Conservation (phyloP, 768 basidiomycete species). For the Phylloporus arenicola region DNA sequence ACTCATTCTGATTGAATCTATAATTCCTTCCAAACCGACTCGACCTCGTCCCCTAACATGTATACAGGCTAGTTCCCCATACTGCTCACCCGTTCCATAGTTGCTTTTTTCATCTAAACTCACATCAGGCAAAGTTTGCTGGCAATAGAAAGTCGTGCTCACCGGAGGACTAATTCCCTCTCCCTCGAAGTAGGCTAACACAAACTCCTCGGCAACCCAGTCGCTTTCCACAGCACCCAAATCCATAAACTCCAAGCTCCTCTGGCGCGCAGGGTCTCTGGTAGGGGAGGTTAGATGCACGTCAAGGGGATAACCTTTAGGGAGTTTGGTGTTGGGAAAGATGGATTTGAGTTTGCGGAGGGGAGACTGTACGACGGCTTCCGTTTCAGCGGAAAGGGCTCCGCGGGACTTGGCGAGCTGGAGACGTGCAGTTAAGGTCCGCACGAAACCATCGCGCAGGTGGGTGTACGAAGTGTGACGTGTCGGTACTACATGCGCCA, state of each 20-base stretch:
- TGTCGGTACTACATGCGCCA: conserved; percentile 57
- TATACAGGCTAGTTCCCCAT: conserved; percentile 15
- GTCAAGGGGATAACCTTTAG: conserved; percentile 66
- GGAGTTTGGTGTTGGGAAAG: conserved; percentile 64
- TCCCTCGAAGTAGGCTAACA: conserved; percentile 71
- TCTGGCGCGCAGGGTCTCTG: conserved; percentile 38
- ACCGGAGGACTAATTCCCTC: conserved; percentile 68
- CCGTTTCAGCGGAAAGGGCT: conserved; percentile 53
- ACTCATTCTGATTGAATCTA: neutral
- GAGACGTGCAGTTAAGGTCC: conserved; percentile 62
- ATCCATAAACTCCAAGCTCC: conserved; percentile 62
- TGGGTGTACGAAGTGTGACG: conserved; percentile 73
- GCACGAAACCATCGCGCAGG: conserved; percentile 77
- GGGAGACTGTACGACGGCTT: conserved; percentile 52
- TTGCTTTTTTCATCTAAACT: conserved; percentile 27
- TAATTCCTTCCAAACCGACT: neutral
- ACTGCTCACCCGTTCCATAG: conserved; percentile 19
- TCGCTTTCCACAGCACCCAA: conserved; percentile 65
- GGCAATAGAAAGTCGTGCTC: conserved; percentile 22
- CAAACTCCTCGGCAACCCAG: conserved; percentile 71
- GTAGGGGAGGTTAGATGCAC: conserved; percentile 58
- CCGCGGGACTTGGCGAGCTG: conserved; percentile 46
- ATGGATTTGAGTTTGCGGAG: conserved; percentile 69
- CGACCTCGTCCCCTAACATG: neutral
- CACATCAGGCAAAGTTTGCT: neutral